Percentiles rank a stretch among this genome's conserved stretches.
These are phyloP conservation scores for Euphrasia confusa DNA, from an alignment of 257 asterid genomes.

Conservation along the genomic window DNA sequence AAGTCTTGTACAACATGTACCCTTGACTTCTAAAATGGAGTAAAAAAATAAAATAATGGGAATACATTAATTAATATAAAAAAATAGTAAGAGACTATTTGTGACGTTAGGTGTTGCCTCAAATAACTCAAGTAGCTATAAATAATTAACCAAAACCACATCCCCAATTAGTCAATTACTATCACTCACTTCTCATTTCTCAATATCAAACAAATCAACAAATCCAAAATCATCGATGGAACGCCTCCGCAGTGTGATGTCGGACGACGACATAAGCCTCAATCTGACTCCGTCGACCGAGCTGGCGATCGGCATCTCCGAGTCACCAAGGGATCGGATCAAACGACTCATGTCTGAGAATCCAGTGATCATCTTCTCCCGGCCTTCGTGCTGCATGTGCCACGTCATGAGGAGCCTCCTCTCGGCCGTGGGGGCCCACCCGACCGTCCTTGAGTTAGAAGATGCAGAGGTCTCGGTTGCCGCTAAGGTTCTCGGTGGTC, in stretches of 20 bases:
- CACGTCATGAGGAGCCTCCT: slow-evolving; percentile 76
- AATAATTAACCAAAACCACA: not conserved
- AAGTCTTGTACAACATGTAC: too few species aligned
- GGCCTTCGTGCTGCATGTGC: slow-evolving; percentile 91
- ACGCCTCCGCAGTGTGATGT: slow-evolving; percentile 30
- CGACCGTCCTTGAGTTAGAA: slow-evolving; percentile 77
- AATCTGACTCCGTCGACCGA: slow-evolving; percentile 47
- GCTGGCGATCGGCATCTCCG: slow-evolving; percentile 57
- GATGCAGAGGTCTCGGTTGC: slow-evolving; percentile 56
- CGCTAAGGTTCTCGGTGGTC: not conserved
- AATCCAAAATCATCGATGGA: slow-evolving; percentile 33
- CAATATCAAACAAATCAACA: not conserved
- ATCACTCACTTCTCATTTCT: not conserved
- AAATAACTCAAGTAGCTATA: not conserved
- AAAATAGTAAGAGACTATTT: too few species aligned
- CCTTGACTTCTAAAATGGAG: too few species aligned
- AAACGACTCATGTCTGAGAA: slow-evolving; percentile 71
- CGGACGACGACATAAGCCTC: slow-evolving; percentile 58
- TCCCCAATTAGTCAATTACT: not conserved
- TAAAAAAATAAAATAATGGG: too few species aligned
- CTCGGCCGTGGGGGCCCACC: slow-evolving; percentile 66
- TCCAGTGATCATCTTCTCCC: slow-evolving; percentile 76
- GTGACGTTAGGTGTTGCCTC: too few species aligned
- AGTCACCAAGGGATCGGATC: slow-evolving; percentile 72
- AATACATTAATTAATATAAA: too few species aligned